These are phyloP conservation scores for Aspergillus ostianus DNA, from an alignment of 495 filamentous ascomycete species.

Conservation along the genomic window DNA sequence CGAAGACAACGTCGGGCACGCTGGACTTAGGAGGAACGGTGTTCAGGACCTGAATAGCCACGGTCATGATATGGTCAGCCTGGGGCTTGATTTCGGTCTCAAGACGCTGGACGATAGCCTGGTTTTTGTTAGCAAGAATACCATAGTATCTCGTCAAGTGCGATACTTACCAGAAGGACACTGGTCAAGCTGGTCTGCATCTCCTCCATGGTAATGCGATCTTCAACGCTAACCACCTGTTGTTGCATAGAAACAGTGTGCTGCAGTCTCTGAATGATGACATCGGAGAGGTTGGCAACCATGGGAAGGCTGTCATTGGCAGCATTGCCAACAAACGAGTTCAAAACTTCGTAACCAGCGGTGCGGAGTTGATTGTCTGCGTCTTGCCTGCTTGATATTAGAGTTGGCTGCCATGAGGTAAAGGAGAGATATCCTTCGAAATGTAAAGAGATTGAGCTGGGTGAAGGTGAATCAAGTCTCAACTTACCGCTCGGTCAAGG, in stretches of 20 bases:
- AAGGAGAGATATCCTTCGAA: not conserved
- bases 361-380: constrained; percentile 93
- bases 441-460: not conserved
- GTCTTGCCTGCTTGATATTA: constrained; percentile 50
- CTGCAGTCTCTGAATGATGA: constrained; percentile 85
- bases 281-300: constrained; percentile 75
- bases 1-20: constrained; percentile 91
- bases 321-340: constrained; percentile 85
- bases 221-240: constrained; percentile 95
- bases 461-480: not conserved
- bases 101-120: constrained; percentile 84
- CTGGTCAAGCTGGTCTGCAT: constrained; percentile 95
- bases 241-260: constrained; percentile 86
- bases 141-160: not conserved
- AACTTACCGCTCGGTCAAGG: constrained; percentile 72
- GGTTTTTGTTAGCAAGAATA: constrained; percentile 15
- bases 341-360: constrained; percentile 96
- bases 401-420: not conserved
- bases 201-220: constrained; percentile 89
- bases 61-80: constrained; percentile 89
- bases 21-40: constrained; percentile 84
- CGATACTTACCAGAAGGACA: constrained; percentile 62
- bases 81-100: constrained; percentile 89
- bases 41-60: constrained; percentile 73
- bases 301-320: constrained; percentile 80